These are phyloP conservation scores for Gossypium raimondii DNA, from an alignment of 345 rosid genomes.

Conservation along the genomic window DNA sequence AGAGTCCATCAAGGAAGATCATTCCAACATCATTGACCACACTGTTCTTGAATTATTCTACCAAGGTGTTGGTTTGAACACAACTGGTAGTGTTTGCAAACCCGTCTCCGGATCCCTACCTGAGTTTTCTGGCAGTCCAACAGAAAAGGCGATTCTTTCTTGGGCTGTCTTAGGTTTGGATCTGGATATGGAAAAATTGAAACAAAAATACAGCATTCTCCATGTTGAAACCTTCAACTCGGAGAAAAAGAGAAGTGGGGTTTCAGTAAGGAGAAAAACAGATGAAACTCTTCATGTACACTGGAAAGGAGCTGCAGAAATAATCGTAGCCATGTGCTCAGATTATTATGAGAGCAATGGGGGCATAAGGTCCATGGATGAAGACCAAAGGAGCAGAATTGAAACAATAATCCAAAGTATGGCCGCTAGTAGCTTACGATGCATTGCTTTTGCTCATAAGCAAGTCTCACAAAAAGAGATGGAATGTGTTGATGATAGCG, in stretches of 20 bases:
- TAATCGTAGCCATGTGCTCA: slow-evolving; percentile 55
- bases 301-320: slow-evolving; percentile 75
- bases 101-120: slow-evolving; percentile 30
- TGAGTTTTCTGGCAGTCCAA: slow-evolving; percentile 65
- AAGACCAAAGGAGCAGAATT: slow-evolving; percentile 29
- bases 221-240: slow-evolving; percentile 59
- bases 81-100: slow-evolving; percentile 41
- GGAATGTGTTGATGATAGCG: slow-evolving; percentile 5
- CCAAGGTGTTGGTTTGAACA: slow-evolving; percentile 55
- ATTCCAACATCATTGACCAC: slow-evolving; percentile 23
- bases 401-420: slow-evolving; percentile 42
- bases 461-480: slow-evolving; percentile 25
- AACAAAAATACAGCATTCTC: slow-evolving; percentile 31
- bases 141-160: slow-evolving; percentile 67
- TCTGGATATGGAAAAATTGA: slow-evolving; percentile 47
- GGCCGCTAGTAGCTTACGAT: slow-evolving; percentile 58
- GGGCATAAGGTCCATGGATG: slow-evolving; percentile 26
- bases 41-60: slow-evolving; percentile 32
- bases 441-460: slow-evolving; percentile 66
- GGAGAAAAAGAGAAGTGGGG: slow-evolving; percentile 57
- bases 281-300: slow-evolving; percentile 47
- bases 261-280: slow-evolving; percentile 28
- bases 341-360: slow-evolving; percentile 36
- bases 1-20: slow-evolving; percentile 37
- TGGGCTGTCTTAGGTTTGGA: slow-evolving; percentile 48